Evolutionary conservation across 257 asterid species (phyloP).

Genomic region (Jasminum sambac): DNA sequence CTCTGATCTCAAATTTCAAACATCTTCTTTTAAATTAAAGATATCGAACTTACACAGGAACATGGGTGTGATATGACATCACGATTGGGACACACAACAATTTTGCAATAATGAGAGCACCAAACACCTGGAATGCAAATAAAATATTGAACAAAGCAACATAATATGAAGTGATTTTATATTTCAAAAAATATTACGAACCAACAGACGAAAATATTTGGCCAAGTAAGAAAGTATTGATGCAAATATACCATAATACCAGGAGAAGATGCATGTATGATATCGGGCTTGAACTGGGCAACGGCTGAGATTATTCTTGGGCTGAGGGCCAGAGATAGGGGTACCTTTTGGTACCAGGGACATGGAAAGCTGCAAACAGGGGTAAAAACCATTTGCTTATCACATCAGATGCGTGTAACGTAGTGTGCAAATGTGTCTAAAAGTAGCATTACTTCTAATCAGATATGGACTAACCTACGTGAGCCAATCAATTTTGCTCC

Average conservation of each 20-base stretch:
- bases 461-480: slow-evolving; percentile 51
- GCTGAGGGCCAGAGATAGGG: slow-evolving; percentile 95
- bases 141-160: slow-evolving; percentile 8
- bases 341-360: slow-evolving; percentile 89
- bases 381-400: slow-evolving; percentile 20
- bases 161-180: background rate
- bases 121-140: slow-evolving; percentile 61
- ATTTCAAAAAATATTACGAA: background rate
- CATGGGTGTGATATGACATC: slow-evolving; percentile 97
- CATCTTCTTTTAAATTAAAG: background rate
- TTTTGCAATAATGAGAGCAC: slow-evolving; percentile 87
- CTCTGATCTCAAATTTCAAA: slow-evolving; percentile 4
- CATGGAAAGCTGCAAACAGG: slow-evolving; percentile 76
- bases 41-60: slow-evolving; percentile 71
- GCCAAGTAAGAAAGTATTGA: background rate
- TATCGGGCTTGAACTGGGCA: slow-evolving; percentile 88
- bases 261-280: slow-evolving; percentile 97
- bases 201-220: background rate
- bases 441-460: too few relatives aligned
- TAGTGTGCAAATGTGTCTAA: too few relatives aligned
- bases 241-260: slow-evolving; percentile 77
- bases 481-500: slow-evolving; percentile 97
- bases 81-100: slow-evolving; percentile 79
- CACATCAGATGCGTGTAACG: too few relatives aligned
- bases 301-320: slow-evolving; percentile 98